These are phyloP conservation scores for Coffea eugenioides DNA, from an alignment of 257 asterid genomes.

Conservation along the genomic window DNA sequence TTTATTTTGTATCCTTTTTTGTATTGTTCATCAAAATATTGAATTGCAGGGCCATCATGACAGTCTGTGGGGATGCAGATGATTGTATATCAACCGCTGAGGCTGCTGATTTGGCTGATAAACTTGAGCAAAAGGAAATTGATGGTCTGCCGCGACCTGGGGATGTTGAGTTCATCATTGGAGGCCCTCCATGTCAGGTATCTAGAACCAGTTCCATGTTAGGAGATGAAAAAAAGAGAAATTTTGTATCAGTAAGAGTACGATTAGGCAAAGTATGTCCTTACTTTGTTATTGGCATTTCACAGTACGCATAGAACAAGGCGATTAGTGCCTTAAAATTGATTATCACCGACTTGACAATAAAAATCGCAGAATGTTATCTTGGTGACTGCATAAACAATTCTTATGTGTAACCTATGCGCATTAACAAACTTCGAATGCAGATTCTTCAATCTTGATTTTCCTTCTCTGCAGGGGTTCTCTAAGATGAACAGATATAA, in stretches of 20 bases:
- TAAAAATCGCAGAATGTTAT: too few species aligned
- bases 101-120: conserved; percentile 15
- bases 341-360: too few species aligned
- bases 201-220: neutral
- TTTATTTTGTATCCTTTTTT: neutral
- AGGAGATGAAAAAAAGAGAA: too few species aligned
- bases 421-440: neutral
- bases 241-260: too few species aligned
- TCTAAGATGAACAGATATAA: conserved; percentile 26
- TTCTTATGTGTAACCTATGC: neutral
- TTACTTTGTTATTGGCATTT: too few species aligned
- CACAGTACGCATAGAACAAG: too few species aligned
- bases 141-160: conserved; percentile 23
- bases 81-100: conserved; percentile 24
- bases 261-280: too few species aligned
- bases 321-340: neutral
- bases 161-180: conserved; percentile 26
- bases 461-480: conserved; percentile 22
- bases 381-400: too few species aligned
- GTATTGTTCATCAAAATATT: neutral
- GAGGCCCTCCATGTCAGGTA: conserved; percentile 36
- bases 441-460: neutral
- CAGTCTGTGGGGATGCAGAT: conserved; percentile 20
- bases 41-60: conserved; percentile 25
- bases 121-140: conserved; percentile 14